Base-by-base conservation (phyloP, 2,329 filamentous ascomycete genomes). In the Diaporthe sp. region DNA sequence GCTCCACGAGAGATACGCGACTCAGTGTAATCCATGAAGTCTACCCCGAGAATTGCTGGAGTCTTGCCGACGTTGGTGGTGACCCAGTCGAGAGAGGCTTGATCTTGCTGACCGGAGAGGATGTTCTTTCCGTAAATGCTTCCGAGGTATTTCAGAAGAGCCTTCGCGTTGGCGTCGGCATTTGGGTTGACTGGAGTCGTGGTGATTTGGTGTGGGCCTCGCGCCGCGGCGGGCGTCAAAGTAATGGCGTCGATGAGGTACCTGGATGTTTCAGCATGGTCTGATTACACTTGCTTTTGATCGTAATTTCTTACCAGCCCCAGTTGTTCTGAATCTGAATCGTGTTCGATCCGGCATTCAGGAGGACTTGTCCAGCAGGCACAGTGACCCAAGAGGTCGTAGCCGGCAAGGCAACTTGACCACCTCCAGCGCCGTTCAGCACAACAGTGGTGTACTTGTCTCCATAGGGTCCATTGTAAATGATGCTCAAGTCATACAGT, bases 21-120 rank as follows among this genome's bases (percentile, higher is more conserved):
- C 1, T 86, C 85, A 22, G 83, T 85, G 81, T 88, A 88, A 76
- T 88, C 87, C 81, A 88, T 88, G 25, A 88, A 77, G 75, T 88
- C 87, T 8, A 86, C 78, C 1, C 85, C 83, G 2, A 87, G 79
- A 13, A 88, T 82, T 0, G 86, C 87, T 0, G 87, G 87, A 0
- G 85, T 86, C 80, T 87, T 87, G 76, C 86, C 86, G 2, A 86
- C 81, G 68, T 86, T 86, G 47, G 81, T 64, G 3, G 81, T 81
- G 15, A 88, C 80, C 84, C 85, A 88, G 74, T 86, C 81, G 19
- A 86, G 79, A 47, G 81, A 85, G 7, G 79, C 78, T 28, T 85
- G 82, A 33, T 88, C 86, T 69, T 87, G 86, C 78, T 88, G 87
- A 4, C 87, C 87, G 0, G 86, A 87, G 42, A 88, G 82, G 57